phyloP scores from a whole-genome alignment of 495 filamentous ascomycete genomes.

The Talaromyces wortmannii region DNA sequence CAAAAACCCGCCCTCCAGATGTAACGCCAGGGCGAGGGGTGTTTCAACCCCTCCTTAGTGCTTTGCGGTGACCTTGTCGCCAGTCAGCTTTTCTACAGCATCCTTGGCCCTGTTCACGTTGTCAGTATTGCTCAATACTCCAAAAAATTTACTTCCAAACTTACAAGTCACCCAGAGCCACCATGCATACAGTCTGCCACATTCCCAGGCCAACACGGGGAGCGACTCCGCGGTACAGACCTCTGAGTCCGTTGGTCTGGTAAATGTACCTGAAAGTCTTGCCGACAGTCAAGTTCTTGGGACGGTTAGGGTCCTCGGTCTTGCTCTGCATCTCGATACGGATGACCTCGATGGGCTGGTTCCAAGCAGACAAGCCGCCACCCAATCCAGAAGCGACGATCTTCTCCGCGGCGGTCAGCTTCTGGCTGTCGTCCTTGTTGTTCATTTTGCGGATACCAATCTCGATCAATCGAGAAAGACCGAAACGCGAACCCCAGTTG shows the following conservation, averaged over 20 bases:
- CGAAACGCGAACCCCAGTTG: constrained; percentile 97
- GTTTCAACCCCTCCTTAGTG: constrained; percentile 65
- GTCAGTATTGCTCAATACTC: background rate
- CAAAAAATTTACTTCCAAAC: constrained; percentile 25
- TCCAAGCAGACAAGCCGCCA: constrained; percentile 94
- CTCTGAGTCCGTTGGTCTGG: constrained; percentile 76
- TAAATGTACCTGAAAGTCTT: constrained; percentile 95
- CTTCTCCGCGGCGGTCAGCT: constrained; percentile 77
- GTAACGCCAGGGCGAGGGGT: constrained; percentile 24
- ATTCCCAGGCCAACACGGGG: constrained; percentile 91
- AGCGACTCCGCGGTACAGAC: constrained; percentile 91
- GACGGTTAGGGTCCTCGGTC: constrained; percentile 93
- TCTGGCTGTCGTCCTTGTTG: constrained; percentile 71
- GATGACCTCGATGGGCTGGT: constrained; percentile 99
- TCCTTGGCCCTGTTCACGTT: constrained; percentile 75
- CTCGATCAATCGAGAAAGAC: constrained; percentile 85
- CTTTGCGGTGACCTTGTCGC: constrained; percentile 91
- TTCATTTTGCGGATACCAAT: constrained; percentile 74
- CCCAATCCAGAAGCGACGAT: constrained; percentile 80
- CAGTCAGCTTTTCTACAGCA: constrained; percentile 94
- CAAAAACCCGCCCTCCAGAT: no score
- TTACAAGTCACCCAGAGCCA: constrained; percentile 97
- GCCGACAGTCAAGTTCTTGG: constrained; percentile 95
- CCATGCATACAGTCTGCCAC: constrained; percentile 99
- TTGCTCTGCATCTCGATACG: constrained; percentile 99